phyloP scores from a whole-genome alignment of 2,329 filamentous ascomycete species.

The Aspergillus persii region DNA sequence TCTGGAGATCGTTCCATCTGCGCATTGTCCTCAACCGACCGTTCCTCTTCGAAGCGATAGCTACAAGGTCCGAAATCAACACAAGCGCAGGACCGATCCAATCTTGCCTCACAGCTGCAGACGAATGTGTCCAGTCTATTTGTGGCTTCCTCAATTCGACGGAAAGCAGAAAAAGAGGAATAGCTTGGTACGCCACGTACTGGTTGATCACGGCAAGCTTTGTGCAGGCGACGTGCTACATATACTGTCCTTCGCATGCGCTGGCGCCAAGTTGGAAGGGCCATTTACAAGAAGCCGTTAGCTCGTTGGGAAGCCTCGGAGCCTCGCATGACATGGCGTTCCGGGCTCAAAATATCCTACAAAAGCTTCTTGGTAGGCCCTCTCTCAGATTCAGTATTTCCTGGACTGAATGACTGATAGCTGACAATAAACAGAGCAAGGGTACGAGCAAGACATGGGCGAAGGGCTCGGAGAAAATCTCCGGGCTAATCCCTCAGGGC shows the following conservation, averaged over 20 bases:
- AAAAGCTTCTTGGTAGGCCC: slow-evolving; percentile 16
- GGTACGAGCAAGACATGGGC: background rate
- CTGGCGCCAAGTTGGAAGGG: slow-evolving; percentile 13
- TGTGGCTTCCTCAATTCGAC: slow-evolving; percentile 19
- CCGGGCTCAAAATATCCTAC: slow-evolving; percentile 16
- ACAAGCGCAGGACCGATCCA: slow-evolving; percentile 14
- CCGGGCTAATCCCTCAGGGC: slow-evolving; percentile 1
- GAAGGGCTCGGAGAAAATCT: background rate
- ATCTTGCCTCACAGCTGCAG: slow-evolving; percentile 18
- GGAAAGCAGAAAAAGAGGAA: slow-evolving; percentile 14
- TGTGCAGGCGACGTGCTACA: slow-evolving; percentile 22
- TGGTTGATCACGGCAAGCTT: slow-evolving; percentile 24
- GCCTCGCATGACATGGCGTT: slow-evolving; percentile 21
- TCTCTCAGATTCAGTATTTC: too few species aligned
- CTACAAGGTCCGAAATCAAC: slow-evolving; percentile 13
- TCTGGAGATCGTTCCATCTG: slow-evolving; percentile 23
- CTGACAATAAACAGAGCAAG: slow-evolving; percentile 4
- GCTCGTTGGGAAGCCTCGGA: slow-evolving; percentile 17
- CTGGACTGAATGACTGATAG: too few species aligned
- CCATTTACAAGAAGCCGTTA: slow-evolving; percentile 17
- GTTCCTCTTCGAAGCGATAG: slow-evolving; percentile 19
- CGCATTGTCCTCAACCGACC: slow-evolving; percentile 23
- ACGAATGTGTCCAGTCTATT: slow-evolving; percentile 21
- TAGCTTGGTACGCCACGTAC: slow-evolving; percentile 24
- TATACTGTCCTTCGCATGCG: slow-evolving; percentile 18